Base-by-base conservation (phyloP, 805 yeast genomes). In the Metschnikowia lochheadii region DNA sequence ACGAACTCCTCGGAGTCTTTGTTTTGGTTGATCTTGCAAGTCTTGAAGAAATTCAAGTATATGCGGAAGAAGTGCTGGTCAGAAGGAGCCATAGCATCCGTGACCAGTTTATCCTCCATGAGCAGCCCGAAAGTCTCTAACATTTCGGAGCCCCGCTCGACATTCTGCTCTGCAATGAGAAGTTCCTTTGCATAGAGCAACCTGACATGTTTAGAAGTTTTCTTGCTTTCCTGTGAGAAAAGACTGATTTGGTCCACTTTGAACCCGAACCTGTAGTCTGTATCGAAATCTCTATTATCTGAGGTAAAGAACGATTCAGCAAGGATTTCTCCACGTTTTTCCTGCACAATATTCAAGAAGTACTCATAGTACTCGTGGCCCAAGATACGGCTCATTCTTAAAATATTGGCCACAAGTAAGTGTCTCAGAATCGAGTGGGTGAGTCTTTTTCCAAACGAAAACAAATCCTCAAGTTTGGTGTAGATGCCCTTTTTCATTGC, bases 381-480 rank as follows among this genome's bases (percentile, higher is more conserved):
- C 10, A 60, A 55, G 26, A 73, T 56, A 50, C 77, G 65, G 8
- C 64, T 56, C 39, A 60, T 57, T 55, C 69, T 70, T 34, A 74
- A 52, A 33, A 70, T 57, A 44, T 67, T 70, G 29, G 72, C 49
- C 40, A 68, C 52, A 13, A 69, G 60, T 18, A 73, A 58, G 60
- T 73, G 72, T 53, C 72, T 71, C 7, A 78, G 68, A 32, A 77
- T 54, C 1, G 96, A 87, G 45, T 72, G 64, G 2, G 66, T 58
- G 41, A 89, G 56, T 45, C 82, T 72, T 11, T 64, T 60, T 14
- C 80, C 80, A 55, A 91, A 82, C 18, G 81, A 81, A 17, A 85
- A 59, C 64, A 89, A 81, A 1, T 89, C 85, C 29, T 76, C 73
- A 15, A 89, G 60, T 62, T 89, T 90, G 52, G 84, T 82, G 64